Conservation (phyloP, 2,329 filamentous ascomycete species). For the Didymella sp. region DNA sequence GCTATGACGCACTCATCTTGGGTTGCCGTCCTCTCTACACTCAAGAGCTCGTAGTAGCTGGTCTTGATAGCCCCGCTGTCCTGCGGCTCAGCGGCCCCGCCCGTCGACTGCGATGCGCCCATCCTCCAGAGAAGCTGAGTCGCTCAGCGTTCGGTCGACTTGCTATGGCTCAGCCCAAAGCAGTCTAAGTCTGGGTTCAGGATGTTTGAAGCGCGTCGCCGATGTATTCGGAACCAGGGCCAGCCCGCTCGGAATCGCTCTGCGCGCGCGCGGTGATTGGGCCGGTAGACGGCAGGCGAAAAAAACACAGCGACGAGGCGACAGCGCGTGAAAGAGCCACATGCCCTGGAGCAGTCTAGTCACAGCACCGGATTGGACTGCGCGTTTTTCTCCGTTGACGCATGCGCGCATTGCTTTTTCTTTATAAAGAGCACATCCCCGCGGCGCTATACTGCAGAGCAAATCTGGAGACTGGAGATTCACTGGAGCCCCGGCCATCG, state of each 20-base stretch:
- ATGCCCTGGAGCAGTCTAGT: conserved; percentile 20
- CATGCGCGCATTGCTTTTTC: conserved; percentile 21
- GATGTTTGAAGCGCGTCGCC: conserved; percentile 15
- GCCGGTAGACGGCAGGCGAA: conserved; percentile 18
- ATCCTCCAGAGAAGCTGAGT: conserved; percentile 36
- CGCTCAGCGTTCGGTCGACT: conserved; percentile 12
- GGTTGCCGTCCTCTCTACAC: conserved; percentile 72
- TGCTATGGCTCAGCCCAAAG: conserved; percentile 1
- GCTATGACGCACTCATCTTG: conserved; percentile 72
- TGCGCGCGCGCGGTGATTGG: conserved; percentile 25
- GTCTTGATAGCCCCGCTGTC: conserved; percentile 61
- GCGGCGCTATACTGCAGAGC: background rate
- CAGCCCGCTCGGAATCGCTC: conserved; percentile 22
- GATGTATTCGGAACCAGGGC: conserved; percentile 12
- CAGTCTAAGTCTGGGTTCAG: no score
- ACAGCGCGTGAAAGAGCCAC: conserved; percentile 19
- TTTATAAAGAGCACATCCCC: conserved; percentile 18
- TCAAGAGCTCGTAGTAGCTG: conserved; percentile 86
- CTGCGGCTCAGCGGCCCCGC: conserved; percentile 27
- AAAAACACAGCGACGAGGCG: conserved; percentile 18
- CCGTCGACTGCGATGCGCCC: conserved; percentile 57
- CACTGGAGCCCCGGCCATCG: conserved; percentile 7
- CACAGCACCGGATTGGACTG: conserved; percentile 14
- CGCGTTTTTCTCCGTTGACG: conserved; percentile 17
- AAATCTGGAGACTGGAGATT: conserved; percentile 5